Evolutionary conservation across 164 flowering plant genomes (phyloP).

Genomic region (Chloranthus sessilifolius): DNA sequence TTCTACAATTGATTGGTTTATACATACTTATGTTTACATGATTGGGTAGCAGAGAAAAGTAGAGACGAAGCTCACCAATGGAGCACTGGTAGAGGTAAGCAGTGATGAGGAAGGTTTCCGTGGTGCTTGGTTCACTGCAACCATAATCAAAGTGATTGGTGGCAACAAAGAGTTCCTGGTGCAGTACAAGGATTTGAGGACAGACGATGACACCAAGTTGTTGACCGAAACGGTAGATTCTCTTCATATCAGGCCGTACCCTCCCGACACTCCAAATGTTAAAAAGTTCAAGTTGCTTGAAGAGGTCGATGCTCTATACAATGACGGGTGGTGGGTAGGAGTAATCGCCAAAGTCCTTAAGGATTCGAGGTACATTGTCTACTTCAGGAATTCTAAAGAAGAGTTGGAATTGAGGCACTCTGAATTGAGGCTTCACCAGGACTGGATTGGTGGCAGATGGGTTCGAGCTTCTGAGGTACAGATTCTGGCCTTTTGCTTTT

Average conservation of each 20-base stretch:
- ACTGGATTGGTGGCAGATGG: slow-evolving; percentile 80
- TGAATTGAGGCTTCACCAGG: slow-evolving; percentile 61
- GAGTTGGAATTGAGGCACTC: slow-evolving; percentile 42
- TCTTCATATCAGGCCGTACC: slow-evolving; percentile 55
- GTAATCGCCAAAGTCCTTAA: slow-evolving; percentile 46
- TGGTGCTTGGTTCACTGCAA: slow-evolving; percentile 77
- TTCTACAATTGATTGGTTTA: not conserved
- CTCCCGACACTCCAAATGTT: slow-evolving; percentile 34
- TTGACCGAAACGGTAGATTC: slow-evolving; percentile 53
- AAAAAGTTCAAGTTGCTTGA: slow-evolving; percentile 33
- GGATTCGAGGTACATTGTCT: slow-evolving; percentile 42
- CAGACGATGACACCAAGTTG: slow-evolving; percentile 52
- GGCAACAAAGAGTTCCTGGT: slow-evolving; percentile 37
- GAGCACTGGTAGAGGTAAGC: slow-evolving; percentile 59
- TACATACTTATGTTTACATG: not conserved
- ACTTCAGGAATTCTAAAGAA: slow-evolving; percentile 46
- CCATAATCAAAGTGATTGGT: slow-evolving; percentile 30
- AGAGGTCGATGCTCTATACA: slow-evolving; percentile 76
- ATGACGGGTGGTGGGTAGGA: slow-evolving; percentile 96
- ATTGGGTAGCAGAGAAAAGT: slow-evolving; percentile 5
- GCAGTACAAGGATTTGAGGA: slow-evolving; percentile 50
- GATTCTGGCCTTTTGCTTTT: not conserved
- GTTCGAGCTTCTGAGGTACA: slow-evolving; percentile 41
- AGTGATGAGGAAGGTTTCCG: slow-evolving; percentile 78
- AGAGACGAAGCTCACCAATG: slow-evolving; percentile 27